A percentile compares a stretch with the other conserved stretches of the same genome.
Evolutionary conservation across 2,329 filamentous ascomycete genomes (phyloP).

Genomic region (Diplodia mutila): DNA sequence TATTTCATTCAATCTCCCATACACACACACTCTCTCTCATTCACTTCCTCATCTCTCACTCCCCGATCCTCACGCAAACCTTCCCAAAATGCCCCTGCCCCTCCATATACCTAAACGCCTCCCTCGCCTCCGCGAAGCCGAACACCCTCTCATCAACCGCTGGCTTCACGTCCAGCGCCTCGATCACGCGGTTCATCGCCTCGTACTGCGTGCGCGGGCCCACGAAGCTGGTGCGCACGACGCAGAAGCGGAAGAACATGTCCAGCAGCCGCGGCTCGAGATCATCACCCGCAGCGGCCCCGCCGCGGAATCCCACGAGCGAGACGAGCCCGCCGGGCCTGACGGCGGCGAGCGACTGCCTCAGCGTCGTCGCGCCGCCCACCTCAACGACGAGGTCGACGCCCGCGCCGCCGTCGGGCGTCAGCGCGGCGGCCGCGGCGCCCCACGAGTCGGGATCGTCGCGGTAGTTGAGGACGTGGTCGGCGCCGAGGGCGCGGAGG

Average conservation of each 20-base stretch:
- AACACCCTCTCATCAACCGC: constrained; percentile 63
- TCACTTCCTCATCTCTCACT: no score
- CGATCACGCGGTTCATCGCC: constrained; percentile 63
- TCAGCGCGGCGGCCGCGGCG: constrained; percentile 55
- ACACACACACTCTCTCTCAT: no score
- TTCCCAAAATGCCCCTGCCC: constrained; percentile 55
- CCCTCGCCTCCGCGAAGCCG: constrained; percentile 54
- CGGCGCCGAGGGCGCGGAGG: constrained; percentile 57
- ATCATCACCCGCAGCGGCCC: constrained; percentile 40
- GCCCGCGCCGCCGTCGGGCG: constrained; percentile 51
- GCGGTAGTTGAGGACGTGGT: constrained; percentile 62
- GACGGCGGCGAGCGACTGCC: constrained; percentile 54
- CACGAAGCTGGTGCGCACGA: constrained; percentile 61
- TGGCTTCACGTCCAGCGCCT: constrained; percentile 62
- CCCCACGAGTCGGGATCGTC: constrained; percentile 59
- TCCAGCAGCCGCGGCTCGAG: constrained; percentile 58
- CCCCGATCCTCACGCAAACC: constrained; percentile 38
- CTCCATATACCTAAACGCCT: constrained; percentile 55
- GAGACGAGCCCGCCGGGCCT: constrained; percentile 59
- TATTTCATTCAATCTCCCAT: no score
- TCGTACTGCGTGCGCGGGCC: constrained; percentile 60
- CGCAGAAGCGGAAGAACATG: constrained; percentile 56
- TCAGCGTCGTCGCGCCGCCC: constrained; percentile 63
- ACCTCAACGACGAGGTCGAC: constrained; percentile 68
- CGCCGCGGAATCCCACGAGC: constrained; percentile 62